Evolutionary conservation across 805 yeast genomes (phyloP), one percentile per base, ranked within the genome.

Genomic region (Candida methanosorbosa): DNA sequence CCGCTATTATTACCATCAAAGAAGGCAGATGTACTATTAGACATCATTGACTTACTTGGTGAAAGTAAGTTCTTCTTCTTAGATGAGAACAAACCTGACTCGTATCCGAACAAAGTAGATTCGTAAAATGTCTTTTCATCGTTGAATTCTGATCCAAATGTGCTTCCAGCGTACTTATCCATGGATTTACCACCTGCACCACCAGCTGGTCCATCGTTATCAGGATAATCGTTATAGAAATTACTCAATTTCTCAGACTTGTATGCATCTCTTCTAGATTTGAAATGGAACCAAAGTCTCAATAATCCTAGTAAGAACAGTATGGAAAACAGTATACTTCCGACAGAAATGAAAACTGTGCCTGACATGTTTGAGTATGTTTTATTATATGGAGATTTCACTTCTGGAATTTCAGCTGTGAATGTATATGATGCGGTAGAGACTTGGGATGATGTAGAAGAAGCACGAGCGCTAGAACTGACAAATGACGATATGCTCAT

Each of bases 341-440:
- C 74, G 6, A 64, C 52, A 4, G 64, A 50, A 23, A 70, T 63
- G 47, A 70, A 69, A 16, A 69, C 63, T 12, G 70, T 46, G 17
- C 66, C 64, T 14, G 51, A 46, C 2, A 64, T 58, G 29, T 58
- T 43, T 7, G 39, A 28, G 5, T 56, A 35, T 16, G 35, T 33
- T 7, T 37, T 34, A 9, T 66, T 48, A 38, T 44, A 64, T 9
- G 71, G 71, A 32, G 63, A 38, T 6, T 23, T 12, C 2, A 18
- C 35, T 4, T 42, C 34, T 9, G 58, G 53, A 11, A 52, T 42
- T 2, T 38, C 30, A 6, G 50, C 49, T 18, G 34, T 35, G 36
- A 37, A 48, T 9, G 48, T 37, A 31, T 44, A 41, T 18, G 39
- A 31, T 2, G 45, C 36, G 7, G 39, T 22, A n/a, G 41, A 26